These are phyloP conservation scores for Globisporangium radiosum DNA, from an alignment of 352 stramenopile species.

Conservation along the genomic window DNA sequence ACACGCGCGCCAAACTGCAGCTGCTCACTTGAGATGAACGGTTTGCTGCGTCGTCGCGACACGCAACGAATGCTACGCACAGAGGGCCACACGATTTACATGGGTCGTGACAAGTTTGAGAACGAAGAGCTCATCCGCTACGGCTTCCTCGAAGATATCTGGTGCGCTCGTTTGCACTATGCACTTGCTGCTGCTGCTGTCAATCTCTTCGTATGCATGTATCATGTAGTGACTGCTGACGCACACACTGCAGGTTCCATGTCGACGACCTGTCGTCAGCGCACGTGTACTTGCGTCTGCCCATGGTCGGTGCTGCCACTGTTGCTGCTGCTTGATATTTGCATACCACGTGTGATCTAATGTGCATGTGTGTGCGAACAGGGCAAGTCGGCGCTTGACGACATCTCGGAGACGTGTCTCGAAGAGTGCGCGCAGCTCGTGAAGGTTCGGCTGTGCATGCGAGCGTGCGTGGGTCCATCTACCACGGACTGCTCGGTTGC, in stretches of 20 bases:
- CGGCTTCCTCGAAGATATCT: conserved; percentile 93
- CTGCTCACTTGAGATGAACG: too few relatives aligned
- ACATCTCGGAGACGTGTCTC: conserved; percentile 72
- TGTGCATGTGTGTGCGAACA: conserved; percentile 8
- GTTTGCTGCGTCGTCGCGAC: too few relatives aligned
- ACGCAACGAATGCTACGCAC: neutral
- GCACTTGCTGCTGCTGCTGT: neutral
- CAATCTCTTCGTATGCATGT: neutral
- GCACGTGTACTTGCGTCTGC: conserved; percentile 97
- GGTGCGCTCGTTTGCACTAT: conserved; percentile 25
- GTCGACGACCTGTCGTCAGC: conserved; percentile 97
- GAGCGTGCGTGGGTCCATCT: neutral
- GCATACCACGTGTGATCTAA: neutral
- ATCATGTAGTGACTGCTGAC: neutral
- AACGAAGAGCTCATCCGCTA: conserved; percentile 99
- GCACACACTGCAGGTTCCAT: conserved; percentile 81
- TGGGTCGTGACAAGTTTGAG: conserved; percentile 99
- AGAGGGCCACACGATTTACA: conserved; percentile 93
- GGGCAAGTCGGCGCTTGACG: conserved; percentile 66
- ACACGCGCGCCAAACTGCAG: too few relatives aligned
- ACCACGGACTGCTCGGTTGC: neutral
- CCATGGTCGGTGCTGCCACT: conserved; percentile 34
- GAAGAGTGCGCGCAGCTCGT: conserved; percentile 90
- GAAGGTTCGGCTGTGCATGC: conserved; percentile 46
- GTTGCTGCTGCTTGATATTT: neutral